Base-by-base conservation (phyloP, 192 early-diverging fungal species). In the Coemansia sp. region DNA sequence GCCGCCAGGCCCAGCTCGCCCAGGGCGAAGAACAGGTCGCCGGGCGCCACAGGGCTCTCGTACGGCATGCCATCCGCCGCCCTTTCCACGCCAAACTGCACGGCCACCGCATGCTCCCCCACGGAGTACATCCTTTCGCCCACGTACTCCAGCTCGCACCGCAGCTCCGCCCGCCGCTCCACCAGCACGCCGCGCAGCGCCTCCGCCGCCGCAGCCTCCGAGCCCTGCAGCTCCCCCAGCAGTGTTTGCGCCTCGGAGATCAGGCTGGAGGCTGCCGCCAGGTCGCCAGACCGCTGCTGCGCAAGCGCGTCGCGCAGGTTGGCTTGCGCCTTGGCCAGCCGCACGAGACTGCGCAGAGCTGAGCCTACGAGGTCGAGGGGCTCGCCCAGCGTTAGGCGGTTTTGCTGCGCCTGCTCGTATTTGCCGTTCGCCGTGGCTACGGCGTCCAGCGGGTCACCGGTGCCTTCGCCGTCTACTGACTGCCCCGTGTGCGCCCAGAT, bases 401-500 rank as follows among this genome's bases (percentile, higher is more conserved):
- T 2, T 7, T 30, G 27, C 27, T 30, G 27, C 9, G 53, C 62
- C 13, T 41, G 13, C 17, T 73, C 78, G 71, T 62, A 73, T 41
- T 67, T 66, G 47, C 64, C 78, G 44, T 69, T 73, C 18, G 70
- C 57, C 10, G 78, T 70, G 9, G 71, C 78, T n/a, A 73, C 62
- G 43, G 73, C 78, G 65, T 80, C 68, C 23, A 73, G 68, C 13
- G 71, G 71, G 34, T 80, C 78, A 4, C 59, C 70, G 47, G 72
- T 66, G 41, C 69, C 47, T 27, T 49, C 42, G 27, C 63, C 66
- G 50, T 53, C 62, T 6, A 70, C 57, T 37, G 66, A 62, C 55
- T 73, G 64, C 19, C 63, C 53, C 46, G 69, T 48, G 61, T 80
- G 62, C 63, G 57, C 71, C 50, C 61, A 64, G 53, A 80, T 67